Evolutionary conservation across 2,329 filamentous ascomycete species (phyloP).

Genomic region (Elsinoe perseae): DNA sequence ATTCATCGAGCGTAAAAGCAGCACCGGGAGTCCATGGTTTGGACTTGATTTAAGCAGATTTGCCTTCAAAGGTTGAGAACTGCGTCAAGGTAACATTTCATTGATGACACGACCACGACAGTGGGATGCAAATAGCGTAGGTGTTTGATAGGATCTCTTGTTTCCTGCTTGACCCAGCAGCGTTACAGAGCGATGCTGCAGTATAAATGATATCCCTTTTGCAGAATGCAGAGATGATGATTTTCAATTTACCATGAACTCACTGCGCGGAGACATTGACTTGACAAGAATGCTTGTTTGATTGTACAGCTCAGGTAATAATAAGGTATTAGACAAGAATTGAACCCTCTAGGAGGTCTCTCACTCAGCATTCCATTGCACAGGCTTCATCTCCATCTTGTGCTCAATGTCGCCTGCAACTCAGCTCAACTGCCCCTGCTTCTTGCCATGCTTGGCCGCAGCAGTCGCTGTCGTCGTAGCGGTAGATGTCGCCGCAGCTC

Average conservation of each 20-base stretch:
- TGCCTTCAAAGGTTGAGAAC: conserved; percentile 26
- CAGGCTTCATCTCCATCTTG: neutral
- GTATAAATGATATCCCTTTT: conserved; percentile 11
- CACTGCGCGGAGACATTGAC: neutral
- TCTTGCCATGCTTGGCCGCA: neutral
- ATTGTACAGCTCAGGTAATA: neutral
- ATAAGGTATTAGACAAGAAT: neutral
- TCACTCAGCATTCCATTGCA: neutral
- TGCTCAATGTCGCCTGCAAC: no score
- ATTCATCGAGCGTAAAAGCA: neutral
- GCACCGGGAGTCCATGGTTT: conserved; percentile 24
- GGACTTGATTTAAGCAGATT: conserved; percentile 35
- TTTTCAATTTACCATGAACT: neutral
- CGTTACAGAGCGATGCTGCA: neutral
- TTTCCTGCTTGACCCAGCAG: neutral
- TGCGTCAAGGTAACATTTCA: neutral
- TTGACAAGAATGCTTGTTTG: neutral
- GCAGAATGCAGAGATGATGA: neutral
- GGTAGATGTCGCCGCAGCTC: neutral
- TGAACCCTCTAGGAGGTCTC: neutral
- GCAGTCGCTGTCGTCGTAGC: neutral
- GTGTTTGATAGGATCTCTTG: neutral
- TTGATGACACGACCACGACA: conserved; percentile 6
- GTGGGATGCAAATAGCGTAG: neutral
- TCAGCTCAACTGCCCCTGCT: neutral